phyloP scores from a whole-genome alignment of 805 yeast genomes.

The Metschnikowia cubensis region DNA sequence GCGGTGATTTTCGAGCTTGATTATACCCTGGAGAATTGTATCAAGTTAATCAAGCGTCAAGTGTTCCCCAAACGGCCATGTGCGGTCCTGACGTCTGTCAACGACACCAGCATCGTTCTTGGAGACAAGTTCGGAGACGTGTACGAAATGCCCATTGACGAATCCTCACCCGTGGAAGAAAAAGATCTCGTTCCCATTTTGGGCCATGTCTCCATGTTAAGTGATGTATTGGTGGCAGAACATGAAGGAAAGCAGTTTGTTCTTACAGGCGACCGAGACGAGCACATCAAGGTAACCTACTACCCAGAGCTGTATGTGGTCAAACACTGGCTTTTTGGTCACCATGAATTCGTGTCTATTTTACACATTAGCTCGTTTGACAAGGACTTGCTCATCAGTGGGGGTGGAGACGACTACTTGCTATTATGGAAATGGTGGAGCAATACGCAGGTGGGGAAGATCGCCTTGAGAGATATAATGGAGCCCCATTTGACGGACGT shows the following conservation, averaged over 20 bases:
- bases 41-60: constrained; percentile 61
- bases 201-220: constrained; percentile 96
- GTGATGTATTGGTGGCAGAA: constrained; percentile 55
- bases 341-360: constrained; percentile 73
- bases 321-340: constrained; percentile 83
- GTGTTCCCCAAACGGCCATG: constrained; percentile 91
- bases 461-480: constrained; percentile 43
- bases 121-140: constrained; percentile 98
- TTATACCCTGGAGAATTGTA: constrained; percentile 35
- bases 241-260: constrained; percentile 46
- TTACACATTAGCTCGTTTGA: constrained; percentile 54
- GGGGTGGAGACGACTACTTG: constrained; percentile 84
- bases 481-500: constrained; percentile 45
- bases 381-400: constrained; percentile 58
- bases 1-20: constrained; percentile 55
- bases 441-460: constrained; percentile 42
- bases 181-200: constrained; percentile 58
- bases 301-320: constrained; percentile 77
- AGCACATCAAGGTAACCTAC: constrained; percentile 81
- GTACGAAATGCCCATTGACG: constrained; percentile 51
- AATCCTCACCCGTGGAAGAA: constrained; percentile 35
- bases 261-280: constrained; percentile 90
- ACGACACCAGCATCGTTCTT: constrained; percentile 51
- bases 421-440: constrained; percentile 75
- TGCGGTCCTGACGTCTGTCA: constrained; percentile 58